Base-by-base conservation (phyloP, 1,284 basidiomycete species). In the Pascua guehoae region DNA sequence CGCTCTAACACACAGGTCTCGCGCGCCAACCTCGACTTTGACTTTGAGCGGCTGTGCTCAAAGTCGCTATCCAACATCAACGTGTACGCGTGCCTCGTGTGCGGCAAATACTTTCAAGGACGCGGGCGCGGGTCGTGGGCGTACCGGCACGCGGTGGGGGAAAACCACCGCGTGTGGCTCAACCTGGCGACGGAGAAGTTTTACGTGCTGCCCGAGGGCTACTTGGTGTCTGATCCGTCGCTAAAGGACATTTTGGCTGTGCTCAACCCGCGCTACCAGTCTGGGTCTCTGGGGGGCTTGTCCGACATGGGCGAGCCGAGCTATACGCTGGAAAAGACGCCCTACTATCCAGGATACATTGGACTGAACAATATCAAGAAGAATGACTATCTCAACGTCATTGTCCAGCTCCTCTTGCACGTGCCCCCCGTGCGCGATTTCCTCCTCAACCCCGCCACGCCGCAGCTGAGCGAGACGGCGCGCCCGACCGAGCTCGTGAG, bases 31-130 rank as follows among this genome's bases (percentile, higher is more conserved):
- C 85, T 99, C 60, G 96, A 99, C 77, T 99, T 99, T 78, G 96
- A 99, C 79, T 98, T 99, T 72, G 96, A 99, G 80, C 92, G 95
- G 81, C 84, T 98, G 37, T 99, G 96, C 81, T 97, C 92, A 10
- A 91, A 98, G 57, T 95, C 91, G 36, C 81, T 92, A 48, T 91
- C 90, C 37, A 96, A 97, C 77, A 93, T 97, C 82, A 96, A 98
- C 76, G 89, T 91, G 62, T 99, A 99, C 70, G 92, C 91, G 18
- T 99, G 96, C 72, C 85, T 99, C 48, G 93, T 98, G 12, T 97
- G 93, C 74, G 96, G 96, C 54, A 97, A 96, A 78, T 98, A 98
- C 79, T 98, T 97, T 71, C 96, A 98, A 81, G 96, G 96, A 5
- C 83, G 96, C 66, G 94, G 96, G 16, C 86, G 87, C 62, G 89